These are phyloP conservation scores for Candida coquimbonensis DNA, from an alignment of 805 yeast species.

Conservation along the genomic window DNA sequence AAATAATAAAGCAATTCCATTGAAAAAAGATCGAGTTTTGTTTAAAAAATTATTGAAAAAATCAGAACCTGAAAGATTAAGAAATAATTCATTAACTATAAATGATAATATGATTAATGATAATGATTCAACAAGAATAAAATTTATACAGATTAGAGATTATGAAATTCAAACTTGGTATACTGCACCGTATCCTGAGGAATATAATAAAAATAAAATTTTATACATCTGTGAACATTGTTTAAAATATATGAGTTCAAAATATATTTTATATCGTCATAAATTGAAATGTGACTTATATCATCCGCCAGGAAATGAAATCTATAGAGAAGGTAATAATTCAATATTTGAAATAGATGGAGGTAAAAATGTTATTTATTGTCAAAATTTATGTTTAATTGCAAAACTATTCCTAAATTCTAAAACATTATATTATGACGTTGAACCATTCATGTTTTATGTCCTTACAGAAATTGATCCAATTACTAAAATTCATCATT, in stretches of 20 bases:
- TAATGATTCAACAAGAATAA: slow-evolving; percentile 16
- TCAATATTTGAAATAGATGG: slow-evolving; percentile 94
- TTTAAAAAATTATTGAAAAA: slow-evolving; percentile 37
- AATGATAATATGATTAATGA: slow-evolving; percentile 10
- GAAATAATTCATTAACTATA: slow-evolving; percentile 29
- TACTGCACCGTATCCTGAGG: slow-evolving; percentile 88
- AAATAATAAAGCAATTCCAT: slow-evolving; percentile 58
- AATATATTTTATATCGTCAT: slow-evolving; percentile 64
- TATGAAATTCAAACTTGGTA: slow-evolving; percentile 87
- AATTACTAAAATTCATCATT: slow-evolving; percentile 44
- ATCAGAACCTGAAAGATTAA: slow-evolving; percentile 32
- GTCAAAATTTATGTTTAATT: slow-evolving; percentile 83
- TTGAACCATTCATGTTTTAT: slow-evolving; percentile 90
- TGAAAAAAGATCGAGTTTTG: slow-evolving; percentile 37
- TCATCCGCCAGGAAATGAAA: slow-evolving; percentile 89
- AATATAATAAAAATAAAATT: slow-evolving; percentile 54
- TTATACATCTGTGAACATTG: slow-evolving; percentile 82
- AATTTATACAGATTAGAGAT: slow-evolving; percentile 62
- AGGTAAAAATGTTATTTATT: slow-evolving; percentile 67
- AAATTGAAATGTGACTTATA: slow-evolving; percentile 59
- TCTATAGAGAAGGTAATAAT: slow-evolving; percentile 63
- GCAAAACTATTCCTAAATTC: slow-evolving; percentile 88
- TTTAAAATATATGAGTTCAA: slow-evolving; percentile 68
- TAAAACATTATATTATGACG: slow-evolving; percentile 89
- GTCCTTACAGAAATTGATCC: slow-evolving; percentile 65